phyloP scores from a whole-genome alignment of 192 early-diverging fungal genomes.

The Backusella sp. region DNA sequence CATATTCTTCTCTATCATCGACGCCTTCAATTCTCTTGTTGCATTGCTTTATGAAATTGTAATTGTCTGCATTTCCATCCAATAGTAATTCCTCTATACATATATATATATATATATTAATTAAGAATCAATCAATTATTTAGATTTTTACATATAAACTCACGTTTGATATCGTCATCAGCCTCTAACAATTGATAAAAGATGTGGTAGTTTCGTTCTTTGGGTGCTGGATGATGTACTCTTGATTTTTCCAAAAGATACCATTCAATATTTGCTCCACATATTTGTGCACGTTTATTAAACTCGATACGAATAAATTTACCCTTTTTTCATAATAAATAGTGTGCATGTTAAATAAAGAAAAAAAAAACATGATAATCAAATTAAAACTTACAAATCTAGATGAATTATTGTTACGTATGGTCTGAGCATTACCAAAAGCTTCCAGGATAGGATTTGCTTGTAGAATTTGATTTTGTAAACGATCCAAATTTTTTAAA shows the following conservation, averaged over 20 bases:
- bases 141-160: not conserved
- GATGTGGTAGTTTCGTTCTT: slow-evolving; percentile 96
- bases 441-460: slow-evolving; percentile 98
- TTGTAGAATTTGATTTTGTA: slow-evolving; percentile 85
- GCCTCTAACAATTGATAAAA: slow-evolving; percentile 98
- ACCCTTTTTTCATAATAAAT: slow-evolving; percentile 47
- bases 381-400: slow-evolving; percentile 73
- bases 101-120: no score
- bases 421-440: slow-evolving; percentile 98
- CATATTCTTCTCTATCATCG: slow-evolving; percentile 84
- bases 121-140: not conserved
- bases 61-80: slow-evolving; percentile 16
- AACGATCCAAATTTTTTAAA: slow-evolving; percentile 44
- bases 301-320: slow-evolving; percentile 99
- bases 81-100: slow-evolving; percentile 24
- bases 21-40: slow-evolving; percentile 91
- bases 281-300: slow-evolving; percentile 79
- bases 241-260: slow-evolving; percentile 98
- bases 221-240: slow-evolving; percentile 87
- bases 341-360: not conserved
- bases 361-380: not conserved
- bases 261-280: slow-evolving; percentile 95
- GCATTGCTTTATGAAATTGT: slow-evolving; percentile 75
- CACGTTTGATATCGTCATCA: slow-evolving; percentile 69
- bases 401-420: slow-evolving; percentile 98